Conservation (phyloP, 768 basidiomycete genomes). For the Termitomyces sp. region DNA sequence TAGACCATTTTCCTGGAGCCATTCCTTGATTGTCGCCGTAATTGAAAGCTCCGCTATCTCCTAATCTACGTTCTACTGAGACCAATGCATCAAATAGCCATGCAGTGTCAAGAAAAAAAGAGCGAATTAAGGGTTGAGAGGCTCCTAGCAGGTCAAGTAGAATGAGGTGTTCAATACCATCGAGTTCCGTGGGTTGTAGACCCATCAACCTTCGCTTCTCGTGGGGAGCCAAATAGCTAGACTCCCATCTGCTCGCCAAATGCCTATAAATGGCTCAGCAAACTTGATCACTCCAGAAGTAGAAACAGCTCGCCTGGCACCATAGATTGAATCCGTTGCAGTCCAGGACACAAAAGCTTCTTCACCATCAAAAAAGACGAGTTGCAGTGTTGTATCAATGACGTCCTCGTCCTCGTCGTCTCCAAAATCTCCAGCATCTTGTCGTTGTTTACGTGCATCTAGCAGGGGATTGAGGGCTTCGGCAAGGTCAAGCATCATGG, state of each 20-base stretch:
- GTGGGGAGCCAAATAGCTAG: conserved; percentile 58
- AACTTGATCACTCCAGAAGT: not conserved
- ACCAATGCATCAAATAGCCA: conserved; percentile 87
- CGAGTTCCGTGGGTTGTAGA: conserved; percentile 57
- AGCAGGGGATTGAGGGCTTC: conserved; percentile 75
- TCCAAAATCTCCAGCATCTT: conserved; percentile 38
- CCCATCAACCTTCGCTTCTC: conserved; percentile 52
- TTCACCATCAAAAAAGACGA: conserved; percentile 97
- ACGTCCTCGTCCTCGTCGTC: conserved; percentile 68
- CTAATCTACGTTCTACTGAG: conserved; percentile 68
- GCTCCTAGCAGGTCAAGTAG: conserved; percentile 91
- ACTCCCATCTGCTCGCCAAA: conserved; percentile 81
- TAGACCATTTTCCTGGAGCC: conserved; percentile 46
- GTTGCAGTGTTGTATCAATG: conserved; percentile 80
- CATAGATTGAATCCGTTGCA: conserved; percentile 85
- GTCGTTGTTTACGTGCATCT: conserved; percentile 47
- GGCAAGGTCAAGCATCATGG: conserved; percentile 90
- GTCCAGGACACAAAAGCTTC: conserved; percentile 95
- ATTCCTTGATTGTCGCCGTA: conserved; percentile 39
- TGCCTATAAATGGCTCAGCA: conserved; percentile 48
- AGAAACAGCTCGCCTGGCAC: conserved; percentile 65
- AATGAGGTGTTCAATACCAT: conserved; percentile 84
- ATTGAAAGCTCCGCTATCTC: conserved; percentile 55
- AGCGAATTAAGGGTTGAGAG: conserved; percentile 64
- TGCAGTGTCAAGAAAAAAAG: conserved; percentile 82